Evolutionary conservation across 352 stramenopile species (phyloP), one percentile per base, ranked within the genome.

Genomic region (Saprolegnia parasitica): DNA sequence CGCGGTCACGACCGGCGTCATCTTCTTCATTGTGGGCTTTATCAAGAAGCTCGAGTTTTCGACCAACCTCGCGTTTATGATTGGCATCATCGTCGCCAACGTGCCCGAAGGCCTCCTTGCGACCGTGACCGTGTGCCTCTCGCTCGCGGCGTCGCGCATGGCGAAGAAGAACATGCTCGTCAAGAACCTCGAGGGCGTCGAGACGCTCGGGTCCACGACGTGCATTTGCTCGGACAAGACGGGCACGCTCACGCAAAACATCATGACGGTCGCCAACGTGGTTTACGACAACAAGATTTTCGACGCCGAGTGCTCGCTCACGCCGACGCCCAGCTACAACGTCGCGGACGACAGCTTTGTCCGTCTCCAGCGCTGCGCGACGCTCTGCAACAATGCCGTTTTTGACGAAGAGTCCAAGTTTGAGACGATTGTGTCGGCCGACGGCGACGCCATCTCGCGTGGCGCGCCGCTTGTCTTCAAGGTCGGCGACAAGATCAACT

Each of bases 81-180:
- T 98, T 64, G 92, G 89, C 70, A 97, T 98, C 66, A 98, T 98
- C 61, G 90, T 98, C 1, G 93, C 93, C n/a, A 97, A 97, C 72
- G 90, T 98, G 16, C 88, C 88, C 0, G 86, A 96, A 71, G 88
- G 87, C 5, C 77, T 96, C 2, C 74, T 91, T 5, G 83, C 84
- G 0, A 93, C 86, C 11, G 86, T 96, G 42, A 96, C 87, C 10
- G 80, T 95, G 56, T 90, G 80, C 29, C 72, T 96, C 18, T 88
- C 85, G 58, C 67, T 96, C 6, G 87, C 84, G 10, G 88, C 86
- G 4, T 80, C 87, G 56, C 72, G 82, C 18, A 92, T 93, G 85
- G 74, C 74, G 9, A 75, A 76, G 32, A 86, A 87, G 55, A 86
- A 83, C 16, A 82, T 93, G 63, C 75, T 96, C 6, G 86, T 96